These are phyloP conservation scores for Sonneratia caseolaris DNA, from an alignment of 345 rosid species.

Conservation along the genomic window DNA sequence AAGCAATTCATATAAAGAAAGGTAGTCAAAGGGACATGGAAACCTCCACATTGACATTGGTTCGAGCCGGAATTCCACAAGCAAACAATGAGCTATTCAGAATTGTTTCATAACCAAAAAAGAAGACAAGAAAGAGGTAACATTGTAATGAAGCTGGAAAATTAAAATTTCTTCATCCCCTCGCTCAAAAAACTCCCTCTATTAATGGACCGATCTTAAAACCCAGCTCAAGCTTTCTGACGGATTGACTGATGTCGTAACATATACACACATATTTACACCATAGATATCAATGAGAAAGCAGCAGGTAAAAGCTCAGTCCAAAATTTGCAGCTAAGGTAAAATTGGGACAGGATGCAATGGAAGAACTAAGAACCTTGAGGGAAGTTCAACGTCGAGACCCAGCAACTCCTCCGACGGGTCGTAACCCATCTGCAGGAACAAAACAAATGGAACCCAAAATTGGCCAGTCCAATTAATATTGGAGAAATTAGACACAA, in stretches of 20 bases:
- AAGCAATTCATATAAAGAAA: not conserved
- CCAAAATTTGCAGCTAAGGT: not conserved
- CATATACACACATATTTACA: not conserved
- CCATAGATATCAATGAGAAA: not conserved
- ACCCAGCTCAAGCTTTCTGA: not conserved
- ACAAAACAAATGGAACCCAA: not conserved
- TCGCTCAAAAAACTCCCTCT: not conserved
- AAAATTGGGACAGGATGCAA: not conserved
- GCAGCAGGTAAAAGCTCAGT: not conserved
- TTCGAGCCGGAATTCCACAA: not conserved
- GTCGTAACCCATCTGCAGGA: constrained; percentile 54
- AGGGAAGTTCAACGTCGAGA: constrained; percentile 47
- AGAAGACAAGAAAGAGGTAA: too few species aligned
- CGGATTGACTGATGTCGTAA: not conserved
- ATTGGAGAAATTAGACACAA: not conserved
- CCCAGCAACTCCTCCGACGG: constrained; percentile 71
- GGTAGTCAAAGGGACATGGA: too few species aligned
- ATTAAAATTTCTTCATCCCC: not conserved
- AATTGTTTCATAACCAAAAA: not conserved
- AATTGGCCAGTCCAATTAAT: not conserved
- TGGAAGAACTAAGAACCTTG: constrained; percentile 28
- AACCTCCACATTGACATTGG: not conserved
- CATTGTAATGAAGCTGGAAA: not conserved
- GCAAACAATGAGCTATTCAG: not conserved
- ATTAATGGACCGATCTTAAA: not conserved